phyloP scores from a whole-genome alignment of 352 stramenopile genomes.

The Globisporangium emineosum region DNA sequence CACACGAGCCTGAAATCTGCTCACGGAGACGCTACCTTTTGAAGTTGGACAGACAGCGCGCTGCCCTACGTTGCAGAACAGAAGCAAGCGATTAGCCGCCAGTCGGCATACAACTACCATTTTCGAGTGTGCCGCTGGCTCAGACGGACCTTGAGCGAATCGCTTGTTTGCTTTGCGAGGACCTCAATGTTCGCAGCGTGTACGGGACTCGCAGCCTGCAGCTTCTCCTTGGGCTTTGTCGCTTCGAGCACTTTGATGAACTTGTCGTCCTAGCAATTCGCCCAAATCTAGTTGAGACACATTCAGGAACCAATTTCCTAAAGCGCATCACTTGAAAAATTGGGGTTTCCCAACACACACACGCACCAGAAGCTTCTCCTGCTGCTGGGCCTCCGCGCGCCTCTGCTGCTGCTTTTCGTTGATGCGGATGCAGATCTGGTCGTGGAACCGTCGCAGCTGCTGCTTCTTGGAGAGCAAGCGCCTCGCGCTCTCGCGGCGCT shows the following conservation, averaged over 20 bases:
- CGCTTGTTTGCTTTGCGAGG: constrained; percentile 1
- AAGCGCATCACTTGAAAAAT: too few species aligned
- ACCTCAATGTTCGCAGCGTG: not conserved
- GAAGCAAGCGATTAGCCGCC: not conserved
- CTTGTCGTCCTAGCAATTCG: constrained; percentile 29
- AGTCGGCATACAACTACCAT: not conserved
- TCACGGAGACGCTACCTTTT: constrained; percentile 25
- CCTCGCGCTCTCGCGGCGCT: constrained; percentile 29
- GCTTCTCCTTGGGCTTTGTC: constrained; percentile 13
- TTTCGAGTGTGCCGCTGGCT: not conserved
- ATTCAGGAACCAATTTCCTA: too few species aligned
- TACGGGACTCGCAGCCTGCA: not conserved
- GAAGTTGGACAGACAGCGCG: constrained; percentile 30
- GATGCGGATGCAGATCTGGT: constrained; percentile 57
- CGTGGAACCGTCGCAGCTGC: constrained; percentile 54
- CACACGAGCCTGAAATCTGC: not conserved
- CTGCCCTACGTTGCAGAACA: constrained; percentile 15
- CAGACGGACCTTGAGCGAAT: constrained; percentile 5
- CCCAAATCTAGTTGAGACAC: not conserved
- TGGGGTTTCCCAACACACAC: too few species aligned
- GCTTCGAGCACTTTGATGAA: constrained; percentile 32
- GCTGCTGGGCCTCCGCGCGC: constrained; percentile 24
- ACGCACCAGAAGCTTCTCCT: constrained; percentile 27
- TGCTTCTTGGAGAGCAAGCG: constrained; percentile 34
- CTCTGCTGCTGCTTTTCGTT: constrained; percentile 41